Conservation (phyloP, 2,329 filamentous ascomycete genomes). For the Ilyonectria mors-panacis region DNA sequence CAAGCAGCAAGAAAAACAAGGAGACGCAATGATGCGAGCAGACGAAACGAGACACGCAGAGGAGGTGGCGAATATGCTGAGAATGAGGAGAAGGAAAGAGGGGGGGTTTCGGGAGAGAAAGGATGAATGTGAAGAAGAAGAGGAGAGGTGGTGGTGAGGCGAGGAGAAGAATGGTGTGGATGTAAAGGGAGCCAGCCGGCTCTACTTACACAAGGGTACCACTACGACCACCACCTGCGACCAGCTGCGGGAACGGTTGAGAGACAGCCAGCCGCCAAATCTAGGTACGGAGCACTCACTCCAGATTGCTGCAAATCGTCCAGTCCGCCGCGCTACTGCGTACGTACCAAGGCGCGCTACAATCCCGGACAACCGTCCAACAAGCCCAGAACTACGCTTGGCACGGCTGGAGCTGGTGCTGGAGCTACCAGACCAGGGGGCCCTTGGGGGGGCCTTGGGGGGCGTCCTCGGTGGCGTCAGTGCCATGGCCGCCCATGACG, state of each 20-base stretch:
- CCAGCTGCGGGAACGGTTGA: constrained; percentile 1
- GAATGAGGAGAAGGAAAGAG: constrained; percentile 20
- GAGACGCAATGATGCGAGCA: background rate
- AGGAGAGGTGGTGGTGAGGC: constrained; percentile 34
- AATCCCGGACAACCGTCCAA: background rate
- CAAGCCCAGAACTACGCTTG: background rate
- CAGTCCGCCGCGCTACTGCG: background rate
- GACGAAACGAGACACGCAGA: constrained; percentile 15
- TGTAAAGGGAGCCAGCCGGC: constrained; percentile 33
- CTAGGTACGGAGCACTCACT: background rate
- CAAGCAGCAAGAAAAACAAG: constrained; percentile 25
- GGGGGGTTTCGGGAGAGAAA: constrained; percentile 19
- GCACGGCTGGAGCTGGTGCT: background rate
- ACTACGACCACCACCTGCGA: background rate
- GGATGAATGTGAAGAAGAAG: constrained; percentile 29
- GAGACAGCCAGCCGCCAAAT: constrained; percentile 2
- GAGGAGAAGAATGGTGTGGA: constrained; percentile 24
- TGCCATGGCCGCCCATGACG: background rate
- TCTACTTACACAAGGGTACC: constrained; percentile 1
- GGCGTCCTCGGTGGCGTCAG: background rate
- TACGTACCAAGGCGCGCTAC: background rate
- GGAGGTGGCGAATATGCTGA: constrained; percentile 23
- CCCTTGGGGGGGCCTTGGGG: background rate
- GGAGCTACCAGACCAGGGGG: background rate
- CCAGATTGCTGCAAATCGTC: constrained; percentile 1